phyloP scores from a whole-genome alignment of 257 asterid genomes.

The Solanum sparsipilum region DNA sequence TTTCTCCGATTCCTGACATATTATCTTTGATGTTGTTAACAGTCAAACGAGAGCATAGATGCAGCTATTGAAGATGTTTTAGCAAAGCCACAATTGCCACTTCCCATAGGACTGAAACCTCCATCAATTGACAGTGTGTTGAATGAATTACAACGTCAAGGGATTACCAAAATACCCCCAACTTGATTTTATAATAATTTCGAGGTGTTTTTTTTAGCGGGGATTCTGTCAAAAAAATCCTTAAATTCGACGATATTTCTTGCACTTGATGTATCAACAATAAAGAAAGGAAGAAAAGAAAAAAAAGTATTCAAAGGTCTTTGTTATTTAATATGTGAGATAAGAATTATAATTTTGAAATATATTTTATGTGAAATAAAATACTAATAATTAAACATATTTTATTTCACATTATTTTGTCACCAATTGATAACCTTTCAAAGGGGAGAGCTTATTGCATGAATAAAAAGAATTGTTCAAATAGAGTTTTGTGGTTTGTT shows the following conservation, averaged over 20 bases:
- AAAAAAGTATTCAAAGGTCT: not conserved
- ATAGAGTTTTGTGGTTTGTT: too few species aligned
- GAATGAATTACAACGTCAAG: constrained; percentile 77
- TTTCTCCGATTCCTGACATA: not conserved
- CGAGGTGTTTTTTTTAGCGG: too few species aligned
- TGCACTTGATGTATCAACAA: not conserved
- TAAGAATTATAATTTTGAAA: not conserved
- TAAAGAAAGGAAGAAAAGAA: not conserved
- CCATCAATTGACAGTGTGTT: constrained; percentile 66
- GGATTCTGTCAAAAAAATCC: not conserved
- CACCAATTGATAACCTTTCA: not conserved
- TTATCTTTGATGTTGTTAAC: not conserved
- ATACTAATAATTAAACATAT: not conserved
- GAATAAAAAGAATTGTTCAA: not conserved
- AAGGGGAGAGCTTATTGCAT: not conserved
- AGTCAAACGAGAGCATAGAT: constrained; percentile 91
- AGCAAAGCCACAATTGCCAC: constrained; percentile 85
- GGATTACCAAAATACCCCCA: constrained; percentile 69
- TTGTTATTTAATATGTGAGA: not conserved
- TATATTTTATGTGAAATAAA: not conserved
- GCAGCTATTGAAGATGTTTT: constrained; percentile 83
- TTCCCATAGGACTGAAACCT: constrained; percentile 81
- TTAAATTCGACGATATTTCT: constrained; percentile 57
- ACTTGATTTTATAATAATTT: constrained; percentile 3
- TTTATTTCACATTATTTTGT: not conserved